Conservation (phyloP, 73 alveolate species). For the Stentor coeruleus region DNA sequence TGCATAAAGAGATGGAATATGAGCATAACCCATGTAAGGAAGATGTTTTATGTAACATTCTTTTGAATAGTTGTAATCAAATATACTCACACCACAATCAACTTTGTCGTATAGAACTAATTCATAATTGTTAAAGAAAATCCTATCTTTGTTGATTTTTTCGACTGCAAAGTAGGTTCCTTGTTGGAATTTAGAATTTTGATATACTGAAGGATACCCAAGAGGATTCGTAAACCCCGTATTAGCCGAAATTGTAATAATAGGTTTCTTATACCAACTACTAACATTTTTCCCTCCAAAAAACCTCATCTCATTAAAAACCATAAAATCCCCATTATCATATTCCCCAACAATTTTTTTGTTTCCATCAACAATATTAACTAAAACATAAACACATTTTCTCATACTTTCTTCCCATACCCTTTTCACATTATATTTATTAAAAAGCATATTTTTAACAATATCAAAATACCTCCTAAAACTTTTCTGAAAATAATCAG, state of each 20-base stretch:
- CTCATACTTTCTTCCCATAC: not conserved
- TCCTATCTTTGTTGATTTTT: not conserved
- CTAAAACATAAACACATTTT: not conserved
- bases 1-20: constrained; percentile 3
- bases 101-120: not conserved
- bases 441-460: too few relatives aligned
- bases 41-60: not conserved
- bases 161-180: constrained; percentile 11
- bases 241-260: not conserved
- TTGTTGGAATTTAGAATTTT: not conserved
- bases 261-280: too few relatives aligned
- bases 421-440: not conserved
- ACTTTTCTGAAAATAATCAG: not conserved
- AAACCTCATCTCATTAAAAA: not conserved
- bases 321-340: not conserved
- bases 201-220: not conserved
- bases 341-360: not conserved
- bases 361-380: not conserved
- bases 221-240: not conserved
- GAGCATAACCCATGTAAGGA: not conserved
- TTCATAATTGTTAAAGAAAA: not conserved
- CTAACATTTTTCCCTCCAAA: not conserved
- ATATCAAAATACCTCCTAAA: not conserved
- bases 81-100: constrained; percentile 9
- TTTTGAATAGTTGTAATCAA: not conserved